phyloP scores from a whole-genome alignment of 306 rosid species.

The Cyclanthera cordifolia region DNA sequence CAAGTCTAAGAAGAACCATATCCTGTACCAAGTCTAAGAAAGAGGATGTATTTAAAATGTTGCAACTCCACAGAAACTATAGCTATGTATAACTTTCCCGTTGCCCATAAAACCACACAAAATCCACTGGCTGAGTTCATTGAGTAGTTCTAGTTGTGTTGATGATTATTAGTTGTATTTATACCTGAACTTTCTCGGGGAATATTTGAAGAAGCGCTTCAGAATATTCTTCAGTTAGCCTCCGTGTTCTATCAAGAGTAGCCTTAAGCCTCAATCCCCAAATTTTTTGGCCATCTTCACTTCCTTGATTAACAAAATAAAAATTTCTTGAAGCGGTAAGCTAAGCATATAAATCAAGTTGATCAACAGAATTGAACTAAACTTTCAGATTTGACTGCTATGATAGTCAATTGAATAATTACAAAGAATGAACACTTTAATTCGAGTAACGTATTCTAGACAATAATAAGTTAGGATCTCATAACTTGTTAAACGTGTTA shows the following conservation, averaged over 20 bases:
- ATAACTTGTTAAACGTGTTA: not conserved
- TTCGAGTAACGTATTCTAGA: not conserved
- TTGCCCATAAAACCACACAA: not conserved
- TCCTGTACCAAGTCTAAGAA: not conserved
- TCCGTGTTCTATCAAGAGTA: conserved; percentile 86
- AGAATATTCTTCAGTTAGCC: conserved; percentile 90
- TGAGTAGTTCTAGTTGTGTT: not conserved
- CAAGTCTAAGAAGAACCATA: not conserved
- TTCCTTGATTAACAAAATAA: conserved; percentile 33
- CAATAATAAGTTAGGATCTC: not conserved
- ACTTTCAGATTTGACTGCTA: not conserved
- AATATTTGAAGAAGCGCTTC: conserved; percentile 90
- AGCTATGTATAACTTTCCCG: not conserved
- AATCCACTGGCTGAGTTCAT: not conserved
- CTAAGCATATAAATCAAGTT: not conserved
- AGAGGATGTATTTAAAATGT: not conserved
- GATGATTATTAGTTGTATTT: conserved; percentile 13
- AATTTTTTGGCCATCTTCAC: conserved; percentile 81
- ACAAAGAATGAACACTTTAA: not conserved
- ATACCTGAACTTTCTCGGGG: conserved; percentile 87
- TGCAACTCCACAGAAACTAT: not conserved
- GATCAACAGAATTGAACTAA: not conserved
- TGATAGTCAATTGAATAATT: not conserved
- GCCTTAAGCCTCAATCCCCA: conserved; percentile 91
- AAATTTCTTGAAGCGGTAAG: conserved; percentile 8